Base-by-base conservation (phyloP, 108 stramenopile species). In the Skeletonema marinoi region DNA sequence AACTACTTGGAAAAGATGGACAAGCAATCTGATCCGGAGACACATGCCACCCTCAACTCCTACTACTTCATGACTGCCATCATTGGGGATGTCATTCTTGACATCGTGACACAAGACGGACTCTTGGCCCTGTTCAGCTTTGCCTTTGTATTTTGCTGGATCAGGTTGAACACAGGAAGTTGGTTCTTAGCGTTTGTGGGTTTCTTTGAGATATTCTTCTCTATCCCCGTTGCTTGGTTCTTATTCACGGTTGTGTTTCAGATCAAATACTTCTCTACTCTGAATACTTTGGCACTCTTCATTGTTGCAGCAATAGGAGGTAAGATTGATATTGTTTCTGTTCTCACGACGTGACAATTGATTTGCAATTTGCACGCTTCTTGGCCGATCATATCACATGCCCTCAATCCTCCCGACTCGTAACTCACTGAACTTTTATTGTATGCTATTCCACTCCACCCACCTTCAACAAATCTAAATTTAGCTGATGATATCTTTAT, bases 241-340 rank as follows among this genome's bases (percentile, higher is more conserved):
- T 65, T 85, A 33, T 84, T 84, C 42, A 70, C 80, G 21, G 74
- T 74, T 17, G 51, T 85, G 7, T 75, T 88, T 32, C 69, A 67
- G 44, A 82, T 88, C 68, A 72, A 88, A 29, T 88, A 85, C 66
- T 88, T 88, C 66, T 66, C 85, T n/a, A 74, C 81, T 6, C 65
- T 88, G 21, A 88, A 88, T 61, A 35, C 81, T n/a, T 60, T 88
- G n/a, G 78, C 76, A 17, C 46, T 88, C 3, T 88, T 88, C 61
- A 78, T 88, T 51, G 87, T 88, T 32, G 85, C 85, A 13, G 87
- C 87, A 9, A 88, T 88, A 46, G 87, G 87, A n/a, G 25, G 25
- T 25, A 25, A 25, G 25, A 25, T 0, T 25, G 25, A 25, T 25
- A 25, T 25, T 25, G 25, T 25, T 25, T 25, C 25, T 25, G 25